Percentiles rank a stretch among this genome's conserved stretches.
These are phyloP conservation scores for Lotmaria passim DNA, from an alignment of 208 protist species.

Conservation along the genomic window DNA sequence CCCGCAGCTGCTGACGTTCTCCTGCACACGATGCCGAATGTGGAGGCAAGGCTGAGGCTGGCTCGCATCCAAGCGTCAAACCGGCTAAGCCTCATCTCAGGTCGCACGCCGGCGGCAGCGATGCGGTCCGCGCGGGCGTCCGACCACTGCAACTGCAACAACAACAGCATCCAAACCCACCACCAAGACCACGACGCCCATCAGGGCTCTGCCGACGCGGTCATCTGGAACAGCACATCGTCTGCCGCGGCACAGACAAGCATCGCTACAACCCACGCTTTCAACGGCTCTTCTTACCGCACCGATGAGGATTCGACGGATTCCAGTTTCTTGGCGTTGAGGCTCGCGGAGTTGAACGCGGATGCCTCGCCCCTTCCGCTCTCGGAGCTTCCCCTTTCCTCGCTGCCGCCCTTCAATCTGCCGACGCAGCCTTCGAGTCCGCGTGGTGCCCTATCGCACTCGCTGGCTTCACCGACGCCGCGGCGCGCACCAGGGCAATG, in stretches of 20 bases:
- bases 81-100: no score
- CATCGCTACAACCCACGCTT: conserved; percentile 1
- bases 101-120: no score
- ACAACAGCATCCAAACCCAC: neutral
- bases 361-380: neutral
- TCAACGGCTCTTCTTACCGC: neutral
- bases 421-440: conserved; percentile 5
- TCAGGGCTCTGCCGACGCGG: no score
- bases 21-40: no score
- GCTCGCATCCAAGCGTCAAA: no score
- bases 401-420: conserved; percentile 7
- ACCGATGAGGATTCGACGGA: neutral
- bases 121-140: no score
- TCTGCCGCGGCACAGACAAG: neutral
- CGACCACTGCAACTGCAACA: no score
- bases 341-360: neutral
- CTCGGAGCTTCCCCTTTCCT: neutral
- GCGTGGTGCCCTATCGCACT: neutral
- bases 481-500: neutral
- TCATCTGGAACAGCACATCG: neutral
- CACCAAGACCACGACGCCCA: neutral
- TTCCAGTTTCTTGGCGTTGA: neutral
- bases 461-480: neutral
- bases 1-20: no score
- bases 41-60: no score